phyloP scores from a whole-genome alignment of 768 basidiomycete genomes.

The Lactarius sp. region DNA sequence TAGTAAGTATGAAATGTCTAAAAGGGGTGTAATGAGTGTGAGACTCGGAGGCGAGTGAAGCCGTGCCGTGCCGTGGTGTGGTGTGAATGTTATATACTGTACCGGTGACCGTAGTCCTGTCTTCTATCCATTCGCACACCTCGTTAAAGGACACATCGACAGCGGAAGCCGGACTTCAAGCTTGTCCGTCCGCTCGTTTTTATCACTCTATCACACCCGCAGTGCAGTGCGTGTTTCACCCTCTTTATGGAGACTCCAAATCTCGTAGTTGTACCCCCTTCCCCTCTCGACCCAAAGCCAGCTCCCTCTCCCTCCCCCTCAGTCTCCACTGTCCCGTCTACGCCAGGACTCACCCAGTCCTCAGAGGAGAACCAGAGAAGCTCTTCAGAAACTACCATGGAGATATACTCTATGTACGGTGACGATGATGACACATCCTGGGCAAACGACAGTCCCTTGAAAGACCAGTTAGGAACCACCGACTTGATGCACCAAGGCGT shows the following conservation, averaged over 20 bases:
- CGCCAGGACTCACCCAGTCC: constrained; percentile 36
- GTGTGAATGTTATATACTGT: neutral
- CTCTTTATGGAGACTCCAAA: constrained; percentile 25
- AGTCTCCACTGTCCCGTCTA: constrained; percentile 24
- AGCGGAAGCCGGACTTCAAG: constrained; percentile 24
- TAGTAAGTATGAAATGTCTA: no score
- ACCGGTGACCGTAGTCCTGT: neutral
- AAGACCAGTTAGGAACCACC: constrained; percentile 33
- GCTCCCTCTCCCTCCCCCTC: constrained; percentile 13
- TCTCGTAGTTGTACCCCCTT: constrained; percentile 20
- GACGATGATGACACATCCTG: constrained; percentile 39
- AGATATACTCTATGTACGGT: constrained; percentile 86
- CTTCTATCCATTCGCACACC: neutral
- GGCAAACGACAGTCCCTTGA: constrained; percentile 29
- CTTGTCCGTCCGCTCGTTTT: constrained; percentile 22
- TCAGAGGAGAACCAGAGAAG: constrained; percentile 42
- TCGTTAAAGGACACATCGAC: constrained; percentile 2
- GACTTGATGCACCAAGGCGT: constrained; percentile 13
- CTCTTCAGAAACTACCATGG: constrained; percentile 71
- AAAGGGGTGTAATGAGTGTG: no score
- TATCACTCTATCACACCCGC: neutral
- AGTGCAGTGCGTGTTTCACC: neutral
- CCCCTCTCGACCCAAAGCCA: constrained; percentile 10
- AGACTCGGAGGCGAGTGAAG: no score
- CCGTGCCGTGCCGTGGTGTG: neutral